Percentiles rank a stretch among this genome's conserved stretches.
phyloP scores from a whole-genome alignment of 768 basidiomycete genomes.

The Rhizopogon vulgaris region DNA sequence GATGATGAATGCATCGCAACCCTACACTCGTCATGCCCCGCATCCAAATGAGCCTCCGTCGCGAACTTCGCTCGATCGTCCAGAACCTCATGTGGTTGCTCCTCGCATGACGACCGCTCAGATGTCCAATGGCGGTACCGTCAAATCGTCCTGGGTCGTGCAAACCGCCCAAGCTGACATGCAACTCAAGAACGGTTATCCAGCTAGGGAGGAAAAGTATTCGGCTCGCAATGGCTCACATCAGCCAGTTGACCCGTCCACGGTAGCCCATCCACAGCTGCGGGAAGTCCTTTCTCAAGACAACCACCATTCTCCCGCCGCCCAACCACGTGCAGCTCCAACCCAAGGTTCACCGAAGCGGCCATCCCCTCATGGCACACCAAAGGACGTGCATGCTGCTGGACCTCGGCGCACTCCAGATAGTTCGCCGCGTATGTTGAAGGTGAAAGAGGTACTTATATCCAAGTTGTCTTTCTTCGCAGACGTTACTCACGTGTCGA shows the following conservation, averaged over 20 bases:
- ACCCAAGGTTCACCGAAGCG: constrained; percentile 19
- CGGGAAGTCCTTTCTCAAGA: constrained; percentile 29
- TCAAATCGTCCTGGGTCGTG: constrained; percentile 27
- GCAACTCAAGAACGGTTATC: constrained; percentile 12
- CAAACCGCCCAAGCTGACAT: constrained; percentile 18
- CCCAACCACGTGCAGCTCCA: constrained; percentile 18
- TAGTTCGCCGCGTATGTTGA: constrained; percentile 17
- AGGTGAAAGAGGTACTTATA: constrained; percentile 21
- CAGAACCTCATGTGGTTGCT: constrained; percentile 8
- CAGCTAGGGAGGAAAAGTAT: constrained; percentile 26
- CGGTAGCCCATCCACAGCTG: constrained; percentile 17
- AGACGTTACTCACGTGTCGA: constrained; percentile 7
- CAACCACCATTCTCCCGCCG: constrained; percentile 2
- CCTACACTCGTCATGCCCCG: constrained; percentile 15
- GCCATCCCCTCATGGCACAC: constrained; percentile 13
- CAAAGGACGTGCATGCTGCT: constrained; percentile 12
- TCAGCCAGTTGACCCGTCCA: constrained; percentile 14
- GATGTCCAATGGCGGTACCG: constrained; percentile 14
- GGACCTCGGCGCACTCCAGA: constrained; percentile 14
- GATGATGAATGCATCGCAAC: constrained; percentile 19
- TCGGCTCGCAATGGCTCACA: constrained; percentile 9
- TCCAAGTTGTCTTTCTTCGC: not conserved
- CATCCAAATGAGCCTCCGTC: not conserved
- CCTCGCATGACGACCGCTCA: constrained; percentile 7
- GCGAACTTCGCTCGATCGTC: not conserved